These are phyloP conservation scores for Termitomyces sp. DNA, from an alignment of 768 basidiomycete species.

Conservation along the genomic window DNA sequence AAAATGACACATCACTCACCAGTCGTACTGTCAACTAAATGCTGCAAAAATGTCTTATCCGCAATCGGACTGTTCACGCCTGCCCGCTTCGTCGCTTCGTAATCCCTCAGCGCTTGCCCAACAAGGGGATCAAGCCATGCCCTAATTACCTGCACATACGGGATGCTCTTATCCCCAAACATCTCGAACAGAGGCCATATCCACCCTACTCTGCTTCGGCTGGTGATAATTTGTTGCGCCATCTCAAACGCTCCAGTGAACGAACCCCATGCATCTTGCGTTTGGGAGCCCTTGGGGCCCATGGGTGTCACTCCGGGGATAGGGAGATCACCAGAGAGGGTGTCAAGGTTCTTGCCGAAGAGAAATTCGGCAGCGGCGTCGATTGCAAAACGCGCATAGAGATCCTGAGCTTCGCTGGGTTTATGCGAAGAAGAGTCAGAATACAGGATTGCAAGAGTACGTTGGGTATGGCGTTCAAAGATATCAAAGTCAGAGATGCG, in stretches of 20 bases:
- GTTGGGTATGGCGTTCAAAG: conserved; percentile 50
- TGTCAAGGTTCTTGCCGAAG: conserved; percentile 61
- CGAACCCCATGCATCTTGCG: conserved; percentile 54
- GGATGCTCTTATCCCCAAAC: conserved; percentile 45
- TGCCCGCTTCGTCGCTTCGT: conserved; percentile 28
- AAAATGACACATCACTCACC: conserved; percentile 30
- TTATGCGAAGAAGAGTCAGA: conserved; percentile 27
- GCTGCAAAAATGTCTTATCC: conserved; percentile 62
- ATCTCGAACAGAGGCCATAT: conserved; percentile 61
- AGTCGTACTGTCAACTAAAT: conserved; percentile 59
- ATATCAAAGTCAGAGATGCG: conserved; percentile 64
- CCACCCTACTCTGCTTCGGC: conserved; percentile 44
- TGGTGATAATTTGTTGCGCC: conserved; percentile 47
- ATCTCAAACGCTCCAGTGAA: conserved; percentile 56
- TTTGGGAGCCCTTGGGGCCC: conserved; percentile 56
- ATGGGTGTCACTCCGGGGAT: conserved; percentile 35
- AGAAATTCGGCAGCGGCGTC: conserved; percentile 72
- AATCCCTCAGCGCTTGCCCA: conserved; percentile 41
- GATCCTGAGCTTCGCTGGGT: conserved; percentile 61
- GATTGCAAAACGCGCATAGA: conserved; percentile 61
- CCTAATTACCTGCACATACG: conserved; percentile 45
- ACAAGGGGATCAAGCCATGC: conserved; percentile 63
- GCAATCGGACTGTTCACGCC: conserved; percentile 33
- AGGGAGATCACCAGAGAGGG: conserved; percentile 50
- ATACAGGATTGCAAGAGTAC: conserved; percentile 45